Evolutionary conservation across 495 filamentous ascomycete genomes (phyloP).

Genomic region (Penicillium coprophilum): DNA sequence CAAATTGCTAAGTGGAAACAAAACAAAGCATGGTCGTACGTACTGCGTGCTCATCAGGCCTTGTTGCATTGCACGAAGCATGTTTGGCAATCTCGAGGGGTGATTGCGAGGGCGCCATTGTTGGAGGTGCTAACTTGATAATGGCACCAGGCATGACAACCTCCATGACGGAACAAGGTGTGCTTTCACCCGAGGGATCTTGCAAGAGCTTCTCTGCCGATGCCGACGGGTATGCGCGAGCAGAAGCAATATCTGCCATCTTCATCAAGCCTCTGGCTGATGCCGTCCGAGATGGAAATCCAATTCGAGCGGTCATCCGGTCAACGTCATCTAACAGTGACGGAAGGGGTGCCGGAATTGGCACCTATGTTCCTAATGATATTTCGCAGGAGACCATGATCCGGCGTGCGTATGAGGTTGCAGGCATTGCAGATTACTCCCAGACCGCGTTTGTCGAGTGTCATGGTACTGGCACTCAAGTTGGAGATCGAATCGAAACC

Average conservation of each 20-base stretch:
- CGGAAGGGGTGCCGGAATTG: constrained; percentile 25
- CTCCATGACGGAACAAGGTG: constrained; percentile 34
- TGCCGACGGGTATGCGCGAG: constrained; percentile 64
- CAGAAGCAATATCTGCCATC: constrained; percentile 47
- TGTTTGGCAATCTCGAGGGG: constrained; percentile 20
- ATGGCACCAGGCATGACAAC: constrained; percentile 33
- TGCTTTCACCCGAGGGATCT: constrained; percentile 25
- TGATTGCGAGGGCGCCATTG: constrained; percentile 42
- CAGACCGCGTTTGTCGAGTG: constrained; percentile 31
- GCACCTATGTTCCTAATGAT: constrained; percentile 22
- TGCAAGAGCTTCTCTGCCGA: constrained; percentile 60
- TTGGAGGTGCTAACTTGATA: constrained; percentile 47
- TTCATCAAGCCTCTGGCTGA: constrained; percentile 34
- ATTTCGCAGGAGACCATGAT: constrained; percentile 35
- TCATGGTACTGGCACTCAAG: constrained; percentile 34
- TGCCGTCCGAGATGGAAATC: constrained; percentile 35
- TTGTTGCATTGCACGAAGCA: constrained; percentile 31
- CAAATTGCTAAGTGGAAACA: neutral
- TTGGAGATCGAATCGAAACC: constrained; percentile 46
- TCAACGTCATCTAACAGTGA: constrained; percentile 33
- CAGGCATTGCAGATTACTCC: constrained; percentile 27
- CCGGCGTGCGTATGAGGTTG: constrained; percentile 32
- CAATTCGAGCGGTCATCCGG: constrained; percentile 43
- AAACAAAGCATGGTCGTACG: constrained; percentile 26
- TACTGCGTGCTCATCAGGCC: constrained; percentile 36